Evolutionary conservation across 2,329 filamentous ascomycete genomes (phyloP).

Genomic region (Allantophomopsis cytisporea): DNA sequence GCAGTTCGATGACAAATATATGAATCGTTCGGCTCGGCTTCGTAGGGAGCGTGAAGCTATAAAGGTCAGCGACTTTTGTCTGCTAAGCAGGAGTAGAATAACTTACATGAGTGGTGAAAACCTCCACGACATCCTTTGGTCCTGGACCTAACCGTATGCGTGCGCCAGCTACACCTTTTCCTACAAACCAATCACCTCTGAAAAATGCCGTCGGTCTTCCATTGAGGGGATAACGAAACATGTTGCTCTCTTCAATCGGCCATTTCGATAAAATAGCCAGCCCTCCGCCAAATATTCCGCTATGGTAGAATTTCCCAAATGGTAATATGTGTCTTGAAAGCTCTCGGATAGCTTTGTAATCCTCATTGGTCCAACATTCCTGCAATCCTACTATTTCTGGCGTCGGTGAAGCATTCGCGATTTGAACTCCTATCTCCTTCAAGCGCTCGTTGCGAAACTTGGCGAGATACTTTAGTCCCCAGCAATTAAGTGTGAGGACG

Average conservation of each 20-base stretch:
- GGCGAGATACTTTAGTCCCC: constrained; percentile 84
- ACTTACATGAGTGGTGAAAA: constrained; percentile 80
- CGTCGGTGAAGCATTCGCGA: constrained; percentile 51
- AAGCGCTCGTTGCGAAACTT: constrained; percentile 67
- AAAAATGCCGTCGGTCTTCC: constrained; percentile 89
- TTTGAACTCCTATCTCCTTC: constrained; percentile 67
- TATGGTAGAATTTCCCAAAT: constrained; percentile 85
- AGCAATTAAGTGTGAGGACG: constrained; percentile 87
- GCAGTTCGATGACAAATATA: constrained; percentile 85
- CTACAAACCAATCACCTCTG: constrained; percentile 91
- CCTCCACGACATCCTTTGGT: constrained; percentile 58
- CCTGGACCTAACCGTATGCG: constrained; percentile 57
- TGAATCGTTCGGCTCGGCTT: constrained; percentile 63
- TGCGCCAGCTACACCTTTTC: constrained; percentile 83
- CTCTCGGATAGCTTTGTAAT: constrained; percentile 67
- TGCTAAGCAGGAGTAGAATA: neutral
- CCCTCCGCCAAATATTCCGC: constrained; percentile 79
- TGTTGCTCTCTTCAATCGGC: constrained; percentile 81
- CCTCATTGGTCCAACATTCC: constrained; percentile 83
- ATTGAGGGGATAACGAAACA: constrained; percentile 82
- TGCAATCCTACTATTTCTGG: constrained; percentile 88
- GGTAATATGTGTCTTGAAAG: constrained; percentile 65
- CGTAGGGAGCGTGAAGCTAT: constrained; percentile 73
- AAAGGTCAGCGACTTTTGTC: neutral
- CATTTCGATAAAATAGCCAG: constrained; percentile 81